Evolutionary conservation across 2,329 filamentous ascomycete species (phyloP).

Genomic region (Pyrenochaeta sp.): DNA sequence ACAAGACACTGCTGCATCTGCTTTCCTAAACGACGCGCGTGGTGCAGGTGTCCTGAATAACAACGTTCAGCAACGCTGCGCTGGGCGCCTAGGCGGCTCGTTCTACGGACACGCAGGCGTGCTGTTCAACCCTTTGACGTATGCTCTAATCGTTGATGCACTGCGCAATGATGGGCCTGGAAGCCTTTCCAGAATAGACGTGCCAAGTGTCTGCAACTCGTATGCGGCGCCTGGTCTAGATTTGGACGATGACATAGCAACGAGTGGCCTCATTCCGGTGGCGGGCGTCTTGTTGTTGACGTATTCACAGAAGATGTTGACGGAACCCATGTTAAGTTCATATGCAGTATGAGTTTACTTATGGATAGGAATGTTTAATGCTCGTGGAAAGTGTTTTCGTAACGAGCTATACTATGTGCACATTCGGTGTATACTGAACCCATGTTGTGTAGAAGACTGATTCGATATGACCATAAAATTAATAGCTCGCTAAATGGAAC

Average conservation of each 20-base stretch:
- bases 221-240: constrained; percentile 51
- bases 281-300: constrained; percentile 45
- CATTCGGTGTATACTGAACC: too few relatives aligned
- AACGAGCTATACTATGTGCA: too few relatives aligned
- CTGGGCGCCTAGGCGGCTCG: constrained; percentile 50
- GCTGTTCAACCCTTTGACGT: constrained; percentile 60
- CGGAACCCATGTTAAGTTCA: constrained; percentile 53
- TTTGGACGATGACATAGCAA: constrained; percentile 57
- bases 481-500: too few relatives aligned
- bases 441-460: too few relatives aligned
- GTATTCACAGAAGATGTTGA: constrained; percentile 38
- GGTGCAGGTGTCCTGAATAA: constrained; percentile 61
- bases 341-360: constrained; percentile 44
- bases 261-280: constrained; percentile 53
- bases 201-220: constrained; percentile 51
- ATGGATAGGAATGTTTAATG: too few relatives aligned
- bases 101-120: constrained; percentile 62
- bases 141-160: constrained; percentile 58
- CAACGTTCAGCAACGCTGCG: constrained; percentile 58
- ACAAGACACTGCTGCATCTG: constrained; percentile 57
- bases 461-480: too few relatives aligned
- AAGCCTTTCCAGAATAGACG: constrained; percentile 49
- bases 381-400: too few relatives aligned
- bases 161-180: constrained; percentile 59
- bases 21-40: constrained; percentile 53